Base-by-base conservation (phyloP, 306 rosid genomes). In the Quillaja saponaria region DNA sequence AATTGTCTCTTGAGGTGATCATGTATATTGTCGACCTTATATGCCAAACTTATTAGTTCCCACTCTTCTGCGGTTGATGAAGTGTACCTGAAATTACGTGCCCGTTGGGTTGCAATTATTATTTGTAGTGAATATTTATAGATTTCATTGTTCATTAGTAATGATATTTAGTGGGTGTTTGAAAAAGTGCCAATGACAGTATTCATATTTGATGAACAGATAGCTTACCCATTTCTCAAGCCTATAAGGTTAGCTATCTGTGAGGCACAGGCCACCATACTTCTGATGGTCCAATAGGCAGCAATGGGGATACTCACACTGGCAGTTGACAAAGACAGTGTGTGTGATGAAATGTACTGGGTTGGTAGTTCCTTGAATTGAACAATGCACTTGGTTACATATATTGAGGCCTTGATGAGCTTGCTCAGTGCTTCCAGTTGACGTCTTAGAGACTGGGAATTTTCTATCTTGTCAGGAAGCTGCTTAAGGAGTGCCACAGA, bases 41-140 rank as follows among this genome's bases (percentile, higher is more conserved):
- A 85, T 1, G 82, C 73, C 87, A 84, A 73, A 38, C 85, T 84
- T 0, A 95, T 75, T 34, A 86, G 73, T 56, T 91, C 96, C 95
- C 98, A 91, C 7, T 82, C 31, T 56, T 87, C 92, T n/a, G 80
- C 47, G 20, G 63, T 71, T 59, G 78, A 39, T 66, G 81, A 71
- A 67, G 52, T 49, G 10, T 67, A 62, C 75, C 96, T 86, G 60
- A 2, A 25, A 25, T n/a, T n/a, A n/a, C n/a, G n/a, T n/a, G n/a
- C n/a, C 31, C 31, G 31, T 25, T 25, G 40, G 7, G 10, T 1
- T 6, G 1, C n/a, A 53, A 15, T 10, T 6, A 53, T 9, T 10
- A n/a, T n/a, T n/a, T 7, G 13, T 20, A 7, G 31, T 10, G 2
- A 55, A 14, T n/a, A n/a, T n/a, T n/a, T n/a, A n/a, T n/a, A n/a